Conservation (phyloP, 202 grass and related monocot species). For the Elaeis oleifera region DNA sequence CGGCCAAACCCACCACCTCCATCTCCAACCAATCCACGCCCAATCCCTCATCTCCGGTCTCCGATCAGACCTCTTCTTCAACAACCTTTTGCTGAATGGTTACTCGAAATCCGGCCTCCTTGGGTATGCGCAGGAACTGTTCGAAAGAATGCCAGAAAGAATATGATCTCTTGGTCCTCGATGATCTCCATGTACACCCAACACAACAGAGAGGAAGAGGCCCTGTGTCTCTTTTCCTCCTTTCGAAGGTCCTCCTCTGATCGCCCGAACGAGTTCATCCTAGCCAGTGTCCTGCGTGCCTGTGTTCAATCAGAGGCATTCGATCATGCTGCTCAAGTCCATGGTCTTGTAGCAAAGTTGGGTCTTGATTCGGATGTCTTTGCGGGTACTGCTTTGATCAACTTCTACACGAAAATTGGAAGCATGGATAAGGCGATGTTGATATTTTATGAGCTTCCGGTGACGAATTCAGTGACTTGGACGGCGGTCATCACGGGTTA, state of each 20-base stretch:
- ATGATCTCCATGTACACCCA: slow-evolving; percentile 57
- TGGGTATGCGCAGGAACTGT: slow-evolving; percentile 29
- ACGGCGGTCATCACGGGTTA: slow-evolving; percentile 57
- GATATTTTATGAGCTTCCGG: slow-evolving; percentile 43
- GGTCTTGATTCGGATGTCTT: slow-evolving; percentile 38
- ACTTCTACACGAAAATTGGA: slow-evolving; percentile 43
- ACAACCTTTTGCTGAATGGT: slow-evolving; percentile 43
- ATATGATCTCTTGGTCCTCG: slow-evolving; percentile 58
- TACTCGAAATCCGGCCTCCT: slow-evolving; percentile 42
- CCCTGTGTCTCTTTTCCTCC: slow-evolving; percentile 28
- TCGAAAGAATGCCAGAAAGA: slow-evolving; percentile 41
- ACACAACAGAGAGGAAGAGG: slow-evolving; percentile 22
- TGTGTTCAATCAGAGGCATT: slow-evolving; percentile 31
- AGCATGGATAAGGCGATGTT: slow-evolving; percentile 38
- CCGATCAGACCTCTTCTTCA: slow-evolving; percentile 13
- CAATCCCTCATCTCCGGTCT: slow-evolving; percentile 7
- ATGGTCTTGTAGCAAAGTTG: slow-evolving; percentile 29
- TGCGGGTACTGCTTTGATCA: slow-evolving; percentile 41
- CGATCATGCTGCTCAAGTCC: slow-evolving; percentile 39
- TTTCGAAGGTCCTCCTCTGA: slow-evolving; percentile 21
- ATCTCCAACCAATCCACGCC: slow-evolving; percentile 39
- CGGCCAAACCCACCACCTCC: slow-evolving; percentile 25
- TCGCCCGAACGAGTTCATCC: slow-evolving; percentile 47
- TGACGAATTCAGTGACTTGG: slow-evolving; percentile 57
- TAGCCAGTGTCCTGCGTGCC: slow-evolving; percentile 44